Evolutionary conservation across 2,329 filamentous ascomycete species (phyloP).

Genomic region (Cladophialophora chaetospira): DNA sequence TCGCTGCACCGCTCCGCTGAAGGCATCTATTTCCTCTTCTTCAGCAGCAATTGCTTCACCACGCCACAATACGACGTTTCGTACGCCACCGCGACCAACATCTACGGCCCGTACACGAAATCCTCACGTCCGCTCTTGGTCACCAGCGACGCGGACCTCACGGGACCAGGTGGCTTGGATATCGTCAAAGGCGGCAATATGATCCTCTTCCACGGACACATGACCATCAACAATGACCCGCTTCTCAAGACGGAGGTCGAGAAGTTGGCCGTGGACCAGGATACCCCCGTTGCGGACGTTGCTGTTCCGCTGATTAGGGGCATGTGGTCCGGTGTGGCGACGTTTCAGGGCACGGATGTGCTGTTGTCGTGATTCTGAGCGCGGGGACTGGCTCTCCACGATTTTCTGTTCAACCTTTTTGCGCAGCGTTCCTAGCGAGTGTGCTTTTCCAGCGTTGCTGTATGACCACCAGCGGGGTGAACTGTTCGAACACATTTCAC

Average conservation of each 20-base stretch:
- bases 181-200: conserved; percentile 30
- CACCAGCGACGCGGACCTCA: conserved; percentile 35
- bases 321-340: conserved; percentile 28
- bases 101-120: conserved; percentile 45
- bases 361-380: conserved; percentile 10
- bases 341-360: conserved; percentile 22
- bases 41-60: conserved; percentile 62
- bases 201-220: conserved; percentile 32
- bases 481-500: too few relatives aligned
- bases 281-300: conserved; percentile 18
- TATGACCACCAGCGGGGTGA: too few relatives aligned
- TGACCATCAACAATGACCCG: conserved; percentile 28
- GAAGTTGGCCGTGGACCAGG: conserved; percentile 10
- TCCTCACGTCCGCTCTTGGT: conserved; percentile 39
- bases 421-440: conserved; percentile 19
- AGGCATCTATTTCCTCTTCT: conserved; percentile 63
- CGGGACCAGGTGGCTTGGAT: conserved; percentile 32
- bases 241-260: conserved; percentile 16
- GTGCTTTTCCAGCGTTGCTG: too few relatives aligned
- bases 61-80: conserved; percentile 60
- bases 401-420: background rate
- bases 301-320: conserved; percentile 26
- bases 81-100: conserved; percentile 54
- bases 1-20: conserved; percentile 45
- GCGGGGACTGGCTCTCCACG: background rate